These are phyloP conservation scores for Apiospora marii DNA, from an alignment of 2,329 filamentous ascomycete species.

Conservation along the genomic window DNA sequence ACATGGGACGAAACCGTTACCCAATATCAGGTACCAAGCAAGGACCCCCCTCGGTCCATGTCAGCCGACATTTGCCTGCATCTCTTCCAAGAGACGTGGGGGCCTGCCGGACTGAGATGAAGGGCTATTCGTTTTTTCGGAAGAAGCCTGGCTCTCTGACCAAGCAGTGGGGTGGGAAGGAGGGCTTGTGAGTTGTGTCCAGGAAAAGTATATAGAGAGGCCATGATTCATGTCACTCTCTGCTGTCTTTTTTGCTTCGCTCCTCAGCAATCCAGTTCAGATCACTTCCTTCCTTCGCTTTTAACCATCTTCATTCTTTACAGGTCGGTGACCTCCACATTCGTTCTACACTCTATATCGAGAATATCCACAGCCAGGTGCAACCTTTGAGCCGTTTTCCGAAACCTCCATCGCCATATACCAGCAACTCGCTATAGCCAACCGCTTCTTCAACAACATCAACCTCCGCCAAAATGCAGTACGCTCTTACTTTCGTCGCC, in stretches of 20 bases:
- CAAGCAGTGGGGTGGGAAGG: neutral
- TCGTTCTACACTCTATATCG: slow-evolving; percentile 25
- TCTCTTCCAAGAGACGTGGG: neutral
- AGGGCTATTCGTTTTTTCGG: neutral
- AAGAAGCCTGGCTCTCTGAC: neutral
- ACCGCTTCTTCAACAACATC: neutral
- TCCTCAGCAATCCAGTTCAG: neutral
- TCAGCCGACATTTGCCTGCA: neutral
- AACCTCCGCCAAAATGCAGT: slow-evolving; percentile 31
- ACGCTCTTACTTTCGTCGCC: slow-evolving; percentile 26
- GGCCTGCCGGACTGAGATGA: neutral
- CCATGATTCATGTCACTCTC: neutral
- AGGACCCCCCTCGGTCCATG: neutral
- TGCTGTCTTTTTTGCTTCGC: neutral
- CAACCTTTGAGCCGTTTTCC: neutral
- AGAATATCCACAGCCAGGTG: slow-evolving; percentile 7
- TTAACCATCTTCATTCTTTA: slow-evolving; percentile 25
- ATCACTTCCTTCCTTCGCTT: slow-evolving; percentile 25
- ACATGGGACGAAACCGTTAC: slow-evolving; percentile 19
- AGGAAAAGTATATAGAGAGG: slow-evolving; percentile 20
- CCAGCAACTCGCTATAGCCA: neutral
- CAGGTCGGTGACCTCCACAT: slow-evolving; percentile 31
- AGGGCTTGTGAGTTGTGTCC: neutral
- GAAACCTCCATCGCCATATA: neutral
- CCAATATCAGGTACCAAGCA: slow-evolving; percentile 19